phyloP scores from a whole-genome alignment of 2,329 filamentous ascomycete species.

The Atkinsonella texensis region DNA sequence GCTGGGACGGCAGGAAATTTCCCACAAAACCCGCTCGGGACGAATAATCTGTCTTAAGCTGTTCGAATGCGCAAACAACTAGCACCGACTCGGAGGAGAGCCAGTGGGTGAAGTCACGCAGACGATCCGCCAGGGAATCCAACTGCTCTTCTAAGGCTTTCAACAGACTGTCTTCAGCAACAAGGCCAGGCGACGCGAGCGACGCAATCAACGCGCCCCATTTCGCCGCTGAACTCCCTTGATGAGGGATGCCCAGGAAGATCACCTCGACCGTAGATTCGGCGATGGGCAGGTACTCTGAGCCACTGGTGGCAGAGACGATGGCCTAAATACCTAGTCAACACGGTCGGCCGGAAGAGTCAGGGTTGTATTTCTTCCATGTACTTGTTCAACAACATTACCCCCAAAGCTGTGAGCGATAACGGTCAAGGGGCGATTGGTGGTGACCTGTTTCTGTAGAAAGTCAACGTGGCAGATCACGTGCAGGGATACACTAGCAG shows the following conservation, averaged over 20 bases:
- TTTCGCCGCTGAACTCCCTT: slow-evolving; percentile 3
- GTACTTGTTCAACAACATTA: slow-evolving; percentile 7
- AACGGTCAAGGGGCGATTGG: slow-evolving; percentile 5
- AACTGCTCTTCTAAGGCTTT: slow-evolving; percentile 2
- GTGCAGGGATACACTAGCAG: no score
- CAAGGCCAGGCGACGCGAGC: background rate
- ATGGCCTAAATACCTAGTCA: background rate
- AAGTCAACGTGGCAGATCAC: no score
- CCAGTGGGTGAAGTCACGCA: slow-evolving; percentile 8
- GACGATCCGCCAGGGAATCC: slow-evolving; percentile 7
- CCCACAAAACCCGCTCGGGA: background rate
- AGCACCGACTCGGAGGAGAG: slow-evolving; percentile 6
- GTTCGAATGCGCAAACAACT: slow-evolving; percentile 6
- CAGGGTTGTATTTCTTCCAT: background rate
- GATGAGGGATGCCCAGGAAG: slow-evolving; percentile 7
- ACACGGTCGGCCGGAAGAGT: background rate
- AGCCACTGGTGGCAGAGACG: slow-evolving; percentile 4
- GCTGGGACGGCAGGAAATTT: background rate
- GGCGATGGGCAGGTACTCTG: slow-evolving; percentile 3
- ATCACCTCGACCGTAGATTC: slow-evolving; percentile 5
- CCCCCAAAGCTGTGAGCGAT: slow-evolving; percentile 6
- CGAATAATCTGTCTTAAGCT: slow-evolving; percentile 7
- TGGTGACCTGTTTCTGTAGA: background rate
- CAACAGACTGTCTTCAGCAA: slow-evolving; percentile 4
- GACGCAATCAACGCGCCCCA: slow-evolving; percentile 4